Evolutionary conservation across 2,329 filamentous ascomycete genomes (phyloP).

Genomic region (Colletotrichum lindemuthianum): DNA sequence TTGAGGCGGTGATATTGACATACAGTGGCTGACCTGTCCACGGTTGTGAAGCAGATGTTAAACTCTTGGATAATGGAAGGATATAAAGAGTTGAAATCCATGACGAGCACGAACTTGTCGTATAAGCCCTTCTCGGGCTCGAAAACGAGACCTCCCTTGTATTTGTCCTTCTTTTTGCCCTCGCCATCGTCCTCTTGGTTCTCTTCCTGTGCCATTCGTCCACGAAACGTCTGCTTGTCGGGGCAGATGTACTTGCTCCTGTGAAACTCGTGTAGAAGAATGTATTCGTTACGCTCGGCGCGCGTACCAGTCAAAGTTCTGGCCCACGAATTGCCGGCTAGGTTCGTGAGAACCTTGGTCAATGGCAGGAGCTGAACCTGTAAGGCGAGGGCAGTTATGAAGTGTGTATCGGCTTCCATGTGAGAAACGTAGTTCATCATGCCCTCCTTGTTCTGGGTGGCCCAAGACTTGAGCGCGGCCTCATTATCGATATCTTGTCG

Average conservation of each 20-base stretch:
- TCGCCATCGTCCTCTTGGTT: conserved; percentile 76
- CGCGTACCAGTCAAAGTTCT: conserved; percentile 94
- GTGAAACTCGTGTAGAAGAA: conserved; percentile 96
- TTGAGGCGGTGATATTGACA: conserved; percentile 42
- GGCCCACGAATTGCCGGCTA: conserved; percentile 98
- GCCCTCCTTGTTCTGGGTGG: conserved; percentile 78
- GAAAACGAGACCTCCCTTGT: conserved; percentile 97
- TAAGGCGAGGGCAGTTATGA: conserved; percentile 89
- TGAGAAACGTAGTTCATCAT: conserved; percentile 94
- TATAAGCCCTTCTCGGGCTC: conserved; percentile 98
- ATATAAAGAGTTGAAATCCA: conserved; percentile 99
- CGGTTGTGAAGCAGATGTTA: conserved; percentile 99
- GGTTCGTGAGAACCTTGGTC: conserved; percentile 93
- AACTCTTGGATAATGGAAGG: conserved; percentile 99
- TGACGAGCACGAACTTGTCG: conserved; percentile 97
- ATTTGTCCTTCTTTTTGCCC: conserved; percentile 98
- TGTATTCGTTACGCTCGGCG: conserved; percentile 98
- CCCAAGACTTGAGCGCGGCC: conserved; percentile 86
- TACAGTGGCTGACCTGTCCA: conserved; percentile 80
- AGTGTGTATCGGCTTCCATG: conserved; percentile 95
- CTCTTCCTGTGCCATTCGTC: conserved; percentile 77
- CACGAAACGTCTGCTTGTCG: conserved; percentile 87
- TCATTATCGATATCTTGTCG: conserved; percentile 92
- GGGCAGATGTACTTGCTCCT: conserved; percentile 98
- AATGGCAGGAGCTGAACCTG: conserved; percentile 91